phyloP scores from a whole-genome alignment of 2,329 filamentous ascomycete species.

The Endothia cerciana region DNA sequence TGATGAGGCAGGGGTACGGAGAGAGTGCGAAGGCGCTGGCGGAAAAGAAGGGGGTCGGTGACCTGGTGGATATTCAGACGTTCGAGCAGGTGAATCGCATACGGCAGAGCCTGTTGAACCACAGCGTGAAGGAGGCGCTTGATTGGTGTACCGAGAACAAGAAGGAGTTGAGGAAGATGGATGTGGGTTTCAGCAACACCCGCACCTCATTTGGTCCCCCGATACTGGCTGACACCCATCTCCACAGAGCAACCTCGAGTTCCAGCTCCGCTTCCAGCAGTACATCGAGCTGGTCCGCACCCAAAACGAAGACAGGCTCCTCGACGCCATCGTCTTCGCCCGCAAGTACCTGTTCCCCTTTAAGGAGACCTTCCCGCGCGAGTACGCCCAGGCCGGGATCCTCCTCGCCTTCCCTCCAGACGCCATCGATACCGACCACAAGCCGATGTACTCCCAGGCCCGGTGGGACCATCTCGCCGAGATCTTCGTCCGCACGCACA shows the following conservation, averaged over 20 bases:
- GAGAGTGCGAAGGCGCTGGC: slow-evolving; percentile 78
- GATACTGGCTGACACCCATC: neutral
- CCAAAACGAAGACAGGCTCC: slow-evolving; percentile 63
- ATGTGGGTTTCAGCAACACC: slow-evolving; percentile 52
- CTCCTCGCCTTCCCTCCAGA: slow-evolving; percentile 75
- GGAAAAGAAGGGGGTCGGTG: slow-evolving; percentile 72
- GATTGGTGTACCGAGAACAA: slow-evolving; percentile 94
- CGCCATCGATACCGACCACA: slow-evolving; percentile 48
- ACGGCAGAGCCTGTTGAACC: slow-evolving; percentile 69
- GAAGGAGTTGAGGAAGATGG: slow-evolving; percentile 85
- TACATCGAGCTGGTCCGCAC: slow-evolving; percentile 88
- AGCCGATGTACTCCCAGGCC: slow-evolving; percentile 68
- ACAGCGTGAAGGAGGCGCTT: slow-evolving; percentile 77
- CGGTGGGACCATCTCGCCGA: slow-evolving; percentile 79
- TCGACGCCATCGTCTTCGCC: slow-evolving; percentile 81
- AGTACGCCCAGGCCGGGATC: slow-evolving; percentile 75
- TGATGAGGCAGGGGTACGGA: slow-evolving; percentile 81
- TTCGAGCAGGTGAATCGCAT: slow-evolving; percentile 84
- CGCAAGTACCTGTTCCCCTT: slow-evolving; percentile 79
- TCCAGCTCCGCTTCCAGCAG: slow-evolving; percentile 90
- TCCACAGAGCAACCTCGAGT: slow-evolving; percentile 78
- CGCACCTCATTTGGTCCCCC: slow-evolving; percentile 5
- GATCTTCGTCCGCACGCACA: slow-evolving; percentile 84
- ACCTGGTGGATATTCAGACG: slow-evolving; percentile 85
- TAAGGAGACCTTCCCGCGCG: slow-evolving; percentile 60